Evolutionary conservation across 2,329 filamentous ascomycete genomes (phyloP), one percentile per base, ranked within the genome.

Genomic region (Dothideomycetidae sp.): DNA sequence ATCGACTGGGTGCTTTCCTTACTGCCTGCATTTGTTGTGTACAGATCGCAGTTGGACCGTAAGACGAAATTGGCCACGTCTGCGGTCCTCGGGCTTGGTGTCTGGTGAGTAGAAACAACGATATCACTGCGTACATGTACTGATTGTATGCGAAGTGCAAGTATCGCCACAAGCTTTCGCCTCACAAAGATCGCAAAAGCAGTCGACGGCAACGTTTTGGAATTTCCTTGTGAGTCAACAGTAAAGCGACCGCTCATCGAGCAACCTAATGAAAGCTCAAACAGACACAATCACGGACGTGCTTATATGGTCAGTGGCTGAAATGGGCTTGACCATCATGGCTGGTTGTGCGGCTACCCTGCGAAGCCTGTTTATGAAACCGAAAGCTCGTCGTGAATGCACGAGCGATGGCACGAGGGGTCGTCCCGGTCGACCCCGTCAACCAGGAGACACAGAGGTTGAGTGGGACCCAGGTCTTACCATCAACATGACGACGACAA

Each of bases 401-500:
- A 5, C 7, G 10, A 38, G 36, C 14, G 36, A 38, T 18, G 36
- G 36, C 28, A 38, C 36, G 14, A 31, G 36, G n/a, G 36, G 36
- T 3, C 16, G 36, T 3, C 36, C 36, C 5, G 36, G 36, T n/a
- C 11, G 36, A 19, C 36, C 36, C 13, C 17, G 17, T 28, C 36
- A 38, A 17, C 36, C 36, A 2, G 36, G 36, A 5, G 36, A 38
- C 17, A 38, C 36, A 5, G 28, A 38, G 26, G 29, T 38, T 10
- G 36, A 38, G 13, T 38, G 36, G 36, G 36, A 38, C 13, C 36
- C 36, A 9, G 36, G 36, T 15, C 36, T 38, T 30, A 38, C 36
- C 13, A 33, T 38, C 29, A 30, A 30, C 11, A 31, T 38, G 11
- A 38, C 33, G 7, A 30, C 16, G 12, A 33, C 28, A 16, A n/a